Evolutionary conservation across 2,329 filamentous ascomycete species (phyloP).

Genomic region (Plectosphaerella cucumerina): DNA sequence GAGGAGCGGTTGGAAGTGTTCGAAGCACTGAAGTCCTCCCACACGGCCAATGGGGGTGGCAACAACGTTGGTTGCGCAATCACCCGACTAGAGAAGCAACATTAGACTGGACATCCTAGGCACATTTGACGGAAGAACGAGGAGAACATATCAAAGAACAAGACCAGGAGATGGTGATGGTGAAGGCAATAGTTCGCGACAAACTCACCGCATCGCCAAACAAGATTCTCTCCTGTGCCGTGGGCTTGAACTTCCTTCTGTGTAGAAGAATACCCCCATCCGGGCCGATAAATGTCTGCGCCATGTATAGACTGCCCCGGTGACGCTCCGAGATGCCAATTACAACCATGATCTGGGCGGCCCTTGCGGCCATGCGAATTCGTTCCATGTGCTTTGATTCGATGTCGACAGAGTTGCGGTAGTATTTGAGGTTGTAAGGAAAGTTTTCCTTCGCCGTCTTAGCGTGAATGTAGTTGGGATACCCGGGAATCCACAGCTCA

Average conservation of each 20-base stretch:
- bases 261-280: slow-evolving; percentile 33
- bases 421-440: slow-evolving; percentile 22
- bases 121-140: background rate
- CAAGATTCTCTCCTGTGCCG: slow-evolving; percentile 46
- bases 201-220: slow-evolving; percentile 35
- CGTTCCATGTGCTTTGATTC: slow-evolving; percentile 38
- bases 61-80: slow-evolving; percentile 35
- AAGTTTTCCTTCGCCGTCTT: slow-evolving; percentile 14
- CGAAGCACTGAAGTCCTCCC: slow-evolving; percentile 53
- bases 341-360: slow-evolving; percentile 39
- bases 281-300: slow-evolving; percentile 37
- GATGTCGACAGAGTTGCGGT: slow-evolving; percentile 34
- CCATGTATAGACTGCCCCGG: slow-evolving; percentile 39
- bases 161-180: too few relatives aligned
- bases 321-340: slow-evolving; percentile 47
- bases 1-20: slow-evolving; percentile 50
- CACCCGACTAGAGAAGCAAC: background rate
- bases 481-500: slow-evolving; percentile 51
- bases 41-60: slow-evolving; percentile 46
- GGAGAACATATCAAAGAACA: too few relatives aligned
- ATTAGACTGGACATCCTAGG: background rate
- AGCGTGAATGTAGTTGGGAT: slow-evolving; percentile 33
- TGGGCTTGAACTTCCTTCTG: slow-evolving; percentile 48
- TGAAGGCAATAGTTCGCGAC: too few relatives aligned
- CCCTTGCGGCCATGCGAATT: slow-evolving; percentile 34